phyloP scores from a whole-genome alignment of 1,139 yeast genomes.

The Kodamaea ohmeri region DNA sequence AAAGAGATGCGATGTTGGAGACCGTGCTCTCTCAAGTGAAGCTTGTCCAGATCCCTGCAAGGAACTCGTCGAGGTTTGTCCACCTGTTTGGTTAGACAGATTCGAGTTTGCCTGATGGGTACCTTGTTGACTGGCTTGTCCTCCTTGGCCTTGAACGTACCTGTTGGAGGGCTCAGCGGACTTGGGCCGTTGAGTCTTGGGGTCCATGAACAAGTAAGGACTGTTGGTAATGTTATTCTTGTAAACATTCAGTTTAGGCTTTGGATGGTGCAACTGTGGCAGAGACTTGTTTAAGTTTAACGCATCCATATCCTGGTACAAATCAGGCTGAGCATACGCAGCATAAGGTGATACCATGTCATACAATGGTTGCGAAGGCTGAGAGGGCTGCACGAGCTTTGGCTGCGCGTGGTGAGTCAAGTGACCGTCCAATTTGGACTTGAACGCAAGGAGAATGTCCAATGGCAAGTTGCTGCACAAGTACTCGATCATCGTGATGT shows the following conservation, averaged over 20 bases:
- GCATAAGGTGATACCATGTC: constrained; percentile 15
- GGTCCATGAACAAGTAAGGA: constrained; percentile 30
- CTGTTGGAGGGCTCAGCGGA: constrained; percentile 50
- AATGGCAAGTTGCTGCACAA: constrained; percentile 48
- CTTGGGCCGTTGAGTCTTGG: constrained; percentile 37
- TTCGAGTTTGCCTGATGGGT: constrained; percentile 1
- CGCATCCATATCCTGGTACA: constrained; percentile 30
- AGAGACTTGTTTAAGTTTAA: constrained; percentile 22
- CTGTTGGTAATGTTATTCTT: constrained; percentile 17
- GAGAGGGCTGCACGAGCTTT: constrained; percentile 12
- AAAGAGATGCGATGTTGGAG: constrained; percentile 45
- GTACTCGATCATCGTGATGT: constrained; percentile 57
- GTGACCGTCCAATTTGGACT: constrained; percentile 37
- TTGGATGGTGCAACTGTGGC: constrained; percentile 35
- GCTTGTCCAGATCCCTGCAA: too few species aligned
- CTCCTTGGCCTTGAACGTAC: constrained; percentile 15
- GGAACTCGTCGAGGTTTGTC: constrained; percentile 15
- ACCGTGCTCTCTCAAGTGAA: constrained; percentile 36
- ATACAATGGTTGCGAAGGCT: constrained; percentile 13
- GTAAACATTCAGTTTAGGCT: constrained; percentile 33
- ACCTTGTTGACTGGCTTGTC: too few species aligned
- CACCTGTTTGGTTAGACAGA: too few species aligned
- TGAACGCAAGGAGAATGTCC: constrained; percentile 48
- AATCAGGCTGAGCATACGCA: constrained; percentile 17
- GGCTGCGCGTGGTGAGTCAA: constrained; percentile 24